These are phyloP conservation scores for Fusarium coffeatum DNA, from an alignment of 2,329 filamentous ascomycete genomes.

Conservation along the genomic window DNA sequence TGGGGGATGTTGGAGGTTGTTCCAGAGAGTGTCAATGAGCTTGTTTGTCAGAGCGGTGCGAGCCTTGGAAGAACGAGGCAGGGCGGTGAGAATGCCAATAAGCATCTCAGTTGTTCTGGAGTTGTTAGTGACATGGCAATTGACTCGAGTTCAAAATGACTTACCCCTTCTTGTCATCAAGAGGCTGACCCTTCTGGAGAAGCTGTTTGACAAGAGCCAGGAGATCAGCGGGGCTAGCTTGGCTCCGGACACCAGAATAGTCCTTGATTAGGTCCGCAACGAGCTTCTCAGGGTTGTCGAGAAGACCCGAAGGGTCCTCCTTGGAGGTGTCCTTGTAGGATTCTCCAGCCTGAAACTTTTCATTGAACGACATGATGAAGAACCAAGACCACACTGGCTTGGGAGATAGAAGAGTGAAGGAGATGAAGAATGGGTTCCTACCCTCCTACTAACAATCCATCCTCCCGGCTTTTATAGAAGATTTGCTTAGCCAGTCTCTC, in stretches of 20 bases:
- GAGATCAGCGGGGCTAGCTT: constrained; percentile 47
- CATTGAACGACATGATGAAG: constrained; percentile 48
- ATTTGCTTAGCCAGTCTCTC: background rate
- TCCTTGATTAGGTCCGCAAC: constrained; percentile 51
- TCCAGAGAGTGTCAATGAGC: constrained; percentile 65
- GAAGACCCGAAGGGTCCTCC: constrained; percentile 43
- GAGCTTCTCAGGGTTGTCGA: constrained; percentile 51
- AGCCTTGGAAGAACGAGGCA: constrained; percentile 51
- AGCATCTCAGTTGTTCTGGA: constrained; percentile 55
- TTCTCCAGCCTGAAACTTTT: constrained; percentile 55
- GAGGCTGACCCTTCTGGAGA: constrained; percentile 58
- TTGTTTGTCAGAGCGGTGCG: constrained; percentile 58
- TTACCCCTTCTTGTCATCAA: constrained; percentile 68
- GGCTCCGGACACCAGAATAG: constrained; percentile 43
- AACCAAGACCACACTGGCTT: background rate
- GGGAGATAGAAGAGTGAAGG: background rate
- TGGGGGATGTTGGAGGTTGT: constrained; percentile 66
- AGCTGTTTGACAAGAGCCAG: constrained; percentile 50
- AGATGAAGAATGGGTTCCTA: background rate
- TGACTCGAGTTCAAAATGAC: background rate
- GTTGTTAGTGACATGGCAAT: constrained; percentile 18
- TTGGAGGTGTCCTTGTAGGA: constrained; percentile 47
- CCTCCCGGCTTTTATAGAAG: constrained; percentile 25
- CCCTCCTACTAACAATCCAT: background rate
- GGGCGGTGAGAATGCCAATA: constrained; percentile 54